Evolutionary conservation across 1,139 yeast species (phyloP).

Genomic region (Candida frijolesensis): DNA sequence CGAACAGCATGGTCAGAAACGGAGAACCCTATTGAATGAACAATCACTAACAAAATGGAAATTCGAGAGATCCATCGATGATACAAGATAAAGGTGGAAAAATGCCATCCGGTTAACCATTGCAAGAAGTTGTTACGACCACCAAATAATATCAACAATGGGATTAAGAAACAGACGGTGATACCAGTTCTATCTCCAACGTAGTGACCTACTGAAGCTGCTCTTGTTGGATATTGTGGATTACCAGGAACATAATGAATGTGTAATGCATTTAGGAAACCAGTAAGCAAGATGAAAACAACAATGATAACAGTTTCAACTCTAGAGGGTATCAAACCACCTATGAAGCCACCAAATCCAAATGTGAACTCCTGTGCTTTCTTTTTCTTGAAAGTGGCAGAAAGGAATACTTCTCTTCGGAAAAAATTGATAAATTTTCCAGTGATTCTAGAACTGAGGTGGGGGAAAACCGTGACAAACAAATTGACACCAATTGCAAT

Average conservation of each 20-base stretch:
- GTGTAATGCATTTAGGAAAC: constrained; percentile 36
- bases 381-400: constrained; percentile 31
- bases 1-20: constrained; percentile 14
- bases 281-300: constrained; percentile 47
- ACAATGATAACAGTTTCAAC: constrained; percentile 27
- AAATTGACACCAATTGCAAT: constrained; percentile 41
- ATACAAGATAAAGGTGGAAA: constrained; percentile 29
- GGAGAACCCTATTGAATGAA: constrained; percentile 28
- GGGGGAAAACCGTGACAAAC: constrained; percentile 30
- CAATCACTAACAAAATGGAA: constrained; percentile 23
- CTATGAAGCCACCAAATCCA: constrained; percentile 20
- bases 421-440: constrained; percentile 16
- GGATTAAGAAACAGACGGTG: constrained; percentile 25
- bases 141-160: constrained; percentile 31
- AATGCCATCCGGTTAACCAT: constrained; percentile 32
- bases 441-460: not conserved
- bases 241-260: constrained; percentile 25
- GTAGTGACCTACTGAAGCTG: constrained; percentile 18
- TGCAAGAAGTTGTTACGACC: constrained; percentile 36
- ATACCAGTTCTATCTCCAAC: constrained; percentile 37
- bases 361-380: constrained; percentile 21
- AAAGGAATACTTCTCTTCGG: constrained; percentile 31
- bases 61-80: constrained; percentile 36
- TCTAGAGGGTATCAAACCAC: constrained; percentile 28
- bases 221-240: constrained; percentile 20